Evolutionary conservation across 306 rosid species (phyloP).

Genomic region (Senna siamea): DNA sequence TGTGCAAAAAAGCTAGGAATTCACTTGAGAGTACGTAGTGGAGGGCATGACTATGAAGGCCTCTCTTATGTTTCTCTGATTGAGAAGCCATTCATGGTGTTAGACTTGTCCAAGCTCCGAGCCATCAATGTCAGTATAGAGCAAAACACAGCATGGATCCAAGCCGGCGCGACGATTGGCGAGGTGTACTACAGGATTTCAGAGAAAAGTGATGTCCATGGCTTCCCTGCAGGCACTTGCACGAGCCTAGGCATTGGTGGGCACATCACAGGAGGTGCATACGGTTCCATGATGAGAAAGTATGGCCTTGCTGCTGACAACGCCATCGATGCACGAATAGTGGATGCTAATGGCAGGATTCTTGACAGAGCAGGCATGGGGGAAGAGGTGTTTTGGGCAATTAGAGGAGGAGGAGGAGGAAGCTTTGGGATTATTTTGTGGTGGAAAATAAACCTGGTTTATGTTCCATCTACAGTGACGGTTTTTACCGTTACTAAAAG

Average conservation of each 20-base stretch:
- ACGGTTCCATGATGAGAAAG: slow-evolving; percentile 68
- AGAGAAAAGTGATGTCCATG: slow-evolving; percentile 48
- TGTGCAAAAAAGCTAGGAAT: slow-evolving; percentile 60
- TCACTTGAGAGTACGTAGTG: slow-evolving; percentile 59
- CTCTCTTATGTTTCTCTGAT: slow-evolving; percentile 50
- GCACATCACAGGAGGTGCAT: slow-evolving; percentile 77
- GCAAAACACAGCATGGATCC: slow-evolving; percentile 62
- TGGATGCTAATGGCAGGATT: slow-evolving; percentile 55
- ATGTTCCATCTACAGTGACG: slow-evolving; percentile 62
- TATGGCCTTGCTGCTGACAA: slow-evolving; percentile 73
- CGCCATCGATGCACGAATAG: slow-evolving; percentile 54
- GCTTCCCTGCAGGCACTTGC: slow-evolving; percentile 77
- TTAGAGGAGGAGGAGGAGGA: slow-evolving; percentile 79
- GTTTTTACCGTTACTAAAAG: slow-evolving; percentile 51
- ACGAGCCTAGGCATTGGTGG: slow-evolving; percentile 69
- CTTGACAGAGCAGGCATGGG: slow-evolving; percentile 69
- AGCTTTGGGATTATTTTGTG: slow-evolving; percentile 63
- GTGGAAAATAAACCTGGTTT: slow-evolving; percentile 67
- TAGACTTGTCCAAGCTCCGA: slow-evolving; percentile 41
- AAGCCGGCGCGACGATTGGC: slow-evolving; percentile 68
- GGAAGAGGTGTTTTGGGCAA: slow-evolving; percentile 77
- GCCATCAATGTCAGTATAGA: slow-evolving; percentile 43
- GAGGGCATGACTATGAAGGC: slow-evolving; percentile 65
- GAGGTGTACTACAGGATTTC: slow-evolving; percentile 65
- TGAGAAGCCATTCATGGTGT: slow-evolving; percentile 52